Base-by-base conservation (phyloP, 1,139 yeast species). In the Arxiozyma bovina region DNA sequence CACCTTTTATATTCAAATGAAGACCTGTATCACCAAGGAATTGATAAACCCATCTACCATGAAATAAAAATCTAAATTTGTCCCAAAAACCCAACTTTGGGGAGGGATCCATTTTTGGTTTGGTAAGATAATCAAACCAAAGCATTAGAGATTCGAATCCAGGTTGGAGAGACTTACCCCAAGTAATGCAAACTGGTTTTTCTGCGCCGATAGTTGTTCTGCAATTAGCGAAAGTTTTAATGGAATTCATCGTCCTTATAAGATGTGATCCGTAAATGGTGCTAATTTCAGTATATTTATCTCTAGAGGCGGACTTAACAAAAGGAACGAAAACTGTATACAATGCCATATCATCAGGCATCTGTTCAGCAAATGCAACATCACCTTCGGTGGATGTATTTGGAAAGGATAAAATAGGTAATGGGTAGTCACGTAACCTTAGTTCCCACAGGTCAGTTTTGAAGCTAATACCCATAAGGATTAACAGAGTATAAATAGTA, bases 121-220 rank as follows among this genome's bases (percentile, higher is more conserved):
- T 90, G 0, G 93, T 82, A 65, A 89, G 84, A 50, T 83, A 84
- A 65, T 88, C 96, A 67, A 89, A 81, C 64, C 83, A 85, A 51
- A 81, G 72, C 83, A 85, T 85, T 1, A 84, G 76, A 53, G 88
- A 88, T 61, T 87, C 88, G 50, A 88, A 77, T 1, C 87, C 93
- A 45, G 94, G 89, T 61, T 83, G 88, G 61, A 83, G 79, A 1
- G 88, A 84, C 52, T 83, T 84, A 25, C 95, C 94, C 96, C 96
- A 89, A 0, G 88, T 82, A 51, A 87, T 79, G 45, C 87, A 73
- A 0, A 90, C 79, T 0, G 96, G 85, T 3, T 70, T 64, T 23
- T 74, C 68, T 0, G 91, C 77, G 52, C 74, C 73, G 47, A 86
- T 78, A 8, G 68, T 69, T 45, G 86, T 74, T 15, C 72, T 69